phyloP scores from a whole-genome alignment of 2,329 filamentous ascomycete genomes.

The Neofusicoccum cordaticola region DNA sequence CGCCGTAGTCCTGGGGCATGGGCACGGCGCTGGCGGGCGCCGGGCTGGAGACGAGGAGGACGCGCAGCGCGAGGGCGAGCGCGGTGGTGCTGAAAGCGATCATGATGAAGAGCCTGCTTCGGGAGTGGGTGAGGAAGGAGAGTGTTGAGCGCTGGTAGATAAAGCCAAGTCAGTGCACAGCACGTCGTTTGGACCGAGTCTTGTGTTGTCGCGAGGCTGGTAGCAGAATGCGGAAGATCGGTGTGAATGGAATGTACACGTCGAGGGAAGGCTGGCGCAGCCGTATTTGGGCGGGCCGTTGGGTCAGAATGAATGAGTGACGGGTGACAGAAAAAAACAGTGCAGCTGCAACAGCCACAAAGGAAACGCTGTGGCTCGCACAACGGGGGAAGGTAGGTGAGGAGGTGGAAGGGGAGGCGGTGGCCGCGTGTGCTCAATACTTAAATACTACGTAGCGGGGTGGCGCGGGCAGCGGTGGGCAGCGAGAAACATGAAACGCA shows the following conservation, averaged over 20 bases:
- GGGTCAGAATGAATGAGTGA: constrained; percentile 7
- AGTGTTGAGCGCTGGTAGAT: constrained; percentile 5
- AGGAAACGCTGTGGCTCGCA: constrained; percentile 16
- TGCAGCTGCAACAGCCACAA: constrained; percentile 1
- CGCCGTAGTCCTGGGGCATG: constrained; percentile 16
- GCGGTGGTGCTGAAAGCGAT: constrained; percentile 36
- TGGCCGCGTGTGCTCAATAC: constrained; percentile 14
- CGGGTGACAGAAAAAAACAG: constrained; percentile 12
- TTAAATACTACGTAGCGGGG: no score
- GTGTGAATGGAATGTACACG: constrained; percentile 12
- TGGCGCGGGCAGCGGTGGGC: background rate
- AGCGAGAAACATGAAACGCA: constrained; percentile 17
- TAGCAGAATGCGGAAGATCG: constrained; percentile 7
- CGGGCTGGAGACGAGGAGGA: constrained; percentile 26
- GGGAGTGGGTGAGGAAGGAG: constrained; percentile 4
- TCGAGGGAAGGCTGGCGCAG: constrained; percentile 10
- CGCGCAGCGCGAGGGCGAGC: constrained; percentile 37
- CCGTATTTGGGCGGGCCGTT: background rate
- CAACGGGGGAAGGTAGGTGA: constrained; percentile 6
- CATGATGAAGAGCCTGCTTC: constrained; percentile 31
- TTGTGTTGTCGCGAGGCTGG: constrained; percentile 12
- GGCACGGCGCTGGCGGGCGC: constrained; percentile 19
- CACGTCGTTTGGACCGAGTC: constrained; percentile 1
- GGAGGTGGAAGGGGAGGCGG: constrained; percentile 8
- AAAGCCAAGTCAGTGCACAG: constrained; percentile 18